Evolutionary conservation across 2,329 filamentous ascomycete species (phyloP).

Genomic region (Botryotinia calthae): DNA sequence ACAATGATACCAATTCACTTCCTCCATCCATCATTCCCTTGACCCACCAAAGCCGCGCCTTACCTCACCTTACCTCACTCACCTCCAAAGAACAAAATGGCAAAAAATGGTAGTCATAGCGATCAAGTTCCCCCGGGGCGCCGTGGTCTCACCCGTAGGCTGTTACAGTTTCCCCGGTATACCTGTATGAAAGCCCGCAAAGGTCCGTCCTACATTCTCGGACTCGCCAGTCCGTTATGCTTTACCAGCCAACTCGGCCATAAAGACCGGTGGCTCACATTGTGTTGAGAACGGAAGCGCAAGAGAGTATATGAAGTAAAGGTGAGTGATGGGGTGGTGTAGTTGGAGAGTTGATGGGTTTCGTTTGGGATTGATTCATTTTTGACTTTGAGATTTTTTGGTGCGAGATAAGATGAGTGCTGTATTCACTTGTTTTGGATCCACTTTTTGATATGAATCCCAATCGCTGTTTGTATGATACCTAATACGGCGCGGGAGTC

Average conservation of each 20-base stretch:
- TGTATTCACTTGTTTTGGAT: neutral
- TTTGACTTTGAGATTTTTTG: neutral
- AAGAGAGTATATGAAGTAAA: neutral
- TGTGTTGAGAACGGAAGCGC: neutral
- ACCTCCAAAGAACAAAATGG: neutral
- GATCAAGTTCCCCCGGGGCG: neutral
- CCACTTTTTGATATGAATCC: neutral
- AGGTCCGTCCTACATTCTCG: slow-evolving; percentile 7
- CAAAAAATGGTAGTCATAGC: neutral
- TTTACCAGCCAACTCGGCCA: neutral
- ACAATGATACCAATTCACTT: neutral
- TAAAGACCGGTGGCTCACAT: neutral
- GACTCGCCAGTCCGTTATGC: neutral
- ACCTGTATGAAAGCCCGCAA: slow-evolving; percentile 8
- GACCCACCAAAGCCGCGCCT: neutral
- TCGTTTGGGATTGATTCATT: neutral
- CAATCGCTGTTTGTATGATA: neutral
- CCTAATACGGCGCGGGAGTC: too few species aligned
- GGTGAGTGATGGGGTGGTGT: neutral
- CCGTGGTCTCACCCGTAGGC: neutral
- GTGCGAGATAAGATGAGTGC: neutral
- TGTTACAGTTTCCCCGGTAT: slow-evolving; percentile 6
- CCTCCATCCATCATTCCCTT: neutral
- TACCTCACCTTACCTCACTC: neutral
- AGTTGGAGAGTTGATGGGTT: neutral